These are phyloP conservation scores for Hypoxylon sp. DNA, from an alignment of 2,329 filamentous ascomycete species.

Conservation along the genomic window DNA sequence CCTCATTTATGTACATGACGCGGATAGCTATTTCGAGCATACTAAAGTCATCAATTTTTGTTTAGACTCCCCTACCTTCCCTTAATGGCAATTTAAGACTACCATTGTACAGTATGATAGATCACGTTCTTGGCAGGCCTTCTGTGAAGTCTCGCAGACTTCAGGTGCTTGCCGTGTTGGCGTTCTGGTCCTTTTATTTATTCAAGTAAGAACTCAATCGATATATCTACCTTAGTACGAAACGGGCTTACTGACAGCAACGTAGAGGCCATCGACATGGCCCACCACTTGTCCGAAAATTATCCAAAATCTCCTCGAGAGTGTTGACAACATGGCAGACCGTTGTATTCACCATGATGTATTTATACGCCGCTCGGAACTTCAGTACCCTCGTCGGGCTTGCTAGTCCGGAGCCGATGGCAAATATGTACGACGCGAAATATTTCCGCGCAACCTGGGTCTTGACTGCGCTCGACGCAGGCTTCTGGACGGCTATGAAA, in stretches of 20 bases:
- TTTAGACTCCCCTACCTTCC: slow-evolving; percentile 1
- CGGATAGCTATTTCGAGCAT: slow-evolving; percentile 1
- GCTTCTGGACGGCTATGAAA: slow-evolving; percentile 98
- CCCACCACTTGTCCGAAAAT: slow-evolving; percentile 78
- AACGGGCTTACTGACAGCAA: slow-evolving; percentile 37
- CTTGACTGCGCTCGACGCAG: slow-evolving; percentile 92
- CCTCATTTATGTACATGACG: slow-evolving; percentile 4
- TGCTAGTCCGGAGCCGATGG: slow-evolving; percentile 91
- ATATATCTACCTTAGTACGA: slow-evolving; percentile 9
- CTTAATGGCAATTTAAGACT: slow-evolving; percentile 18
- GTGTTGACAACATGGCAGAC: slow-evolving; percentile 91
- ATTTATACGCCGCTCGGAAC: slow-evolving; percentile 91
- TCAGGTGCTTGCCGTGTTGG: slow-evolving; percentile 90
- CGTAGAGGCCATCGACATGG: slow-evolving; percentile 88
- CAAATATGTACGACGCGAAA: slow-evolving; percentile 90
- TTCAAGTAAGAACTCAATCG: slow-evolving; percentile 69
- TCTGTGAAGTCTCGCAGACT: slow-evolving; percentile 92
- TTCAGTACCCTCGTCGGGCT: slow-evolving; percentile 93
- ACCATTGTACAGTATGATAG: slow-evolving; percentile 67
- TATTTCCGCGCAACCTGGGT: slow-evolving; percentile 99
- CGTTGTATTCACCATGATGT: slow-evolving; percentile 87
- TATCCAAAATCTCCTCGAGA: slow-evolving; percentile 80
- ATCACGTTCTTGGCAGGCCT: slow-evolving; percentile 92
- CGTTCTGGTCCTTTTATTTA: slow-evolving; percentile 91
- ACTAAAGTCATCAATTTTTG: slow-evolving; percentile 7